These are phyloP conservation scores for Paramyrothecium roridum DNA, from an alignment of 2,329 filamentous ascomycete genomes.

Conservation along the genomic window DNA sequence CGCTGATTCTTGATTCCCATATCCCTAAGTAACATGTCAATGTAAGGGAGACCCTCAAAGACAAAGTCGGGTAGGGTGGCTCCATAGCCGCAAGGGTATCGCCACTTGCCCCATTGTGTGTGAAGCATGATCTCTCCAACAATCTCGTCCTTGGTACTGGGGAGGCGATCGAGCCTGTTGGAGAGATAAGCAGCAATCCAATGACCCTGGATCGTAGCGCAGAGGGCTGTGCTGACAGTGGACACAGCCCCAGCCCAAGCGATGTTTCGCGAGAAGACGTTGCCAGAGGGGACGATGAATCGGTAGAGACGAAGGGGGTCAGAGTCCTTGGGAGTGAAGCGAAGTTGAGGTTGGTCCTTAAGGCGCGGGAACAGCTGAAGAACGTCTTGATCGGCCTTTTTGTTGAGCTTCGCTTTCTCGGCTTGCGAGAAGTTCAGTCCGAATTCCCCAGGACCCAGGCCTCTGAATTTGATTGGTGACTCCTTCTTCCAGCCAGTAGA, in stretches of 20 bases:
- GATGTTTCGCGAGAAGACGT: conserved; percentile 19
- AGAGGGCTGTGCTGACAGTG: conserved; percentile 28
- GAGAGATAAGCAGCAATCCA: conserved; percentile 59
- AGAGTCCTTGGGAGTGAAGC: conserved; percentile 11
- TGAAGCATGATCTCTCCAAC: conserved; percentile 59
- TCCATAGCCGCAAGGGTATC: conserved; percentile 66
- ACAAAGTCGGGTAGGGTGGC: conserved; percentile 64
- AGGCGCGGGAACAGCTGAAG: conserved; percentile 13
- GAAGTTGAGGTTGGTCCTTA: conserved; percentile 14
- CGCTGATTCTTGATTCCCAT: conserved; percentile 48
- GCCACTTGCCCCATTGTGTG: conserved; percentile 65
- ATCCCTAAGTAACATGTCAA: conserved; percentile 56
- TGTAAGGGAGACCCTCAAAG: conserved; percentile 68
- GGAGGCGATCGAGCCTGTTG: conserved; percentile 35
- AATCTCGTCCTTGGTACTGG: conserved; percentile 31
- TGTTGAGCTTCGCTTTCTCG: conserved; percentile 5
- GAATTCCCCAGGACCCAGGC: conserved; percentile 6
- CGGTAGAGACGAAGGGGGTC: conserved; percentile 19
- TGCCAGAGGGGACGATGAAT: conserved; percentile 18
- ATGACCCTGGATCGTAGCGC: conserved; percentile 36
- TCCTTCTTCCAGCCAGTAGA: conserved; percentile 50
- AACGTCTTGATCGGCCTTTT: conserved; percentile 13
- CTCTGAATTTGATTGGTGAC: conserved; percentile 38
- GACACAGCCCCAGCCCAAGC: conserved; percentile 29
- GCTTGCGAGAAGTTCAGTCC: conserved; percentile 10